These are phyloP conservation scores for Suillus alpinus DNA, from an alignment of 768 basidiomycete genomes.

Conservation along the genomic window DNA sequence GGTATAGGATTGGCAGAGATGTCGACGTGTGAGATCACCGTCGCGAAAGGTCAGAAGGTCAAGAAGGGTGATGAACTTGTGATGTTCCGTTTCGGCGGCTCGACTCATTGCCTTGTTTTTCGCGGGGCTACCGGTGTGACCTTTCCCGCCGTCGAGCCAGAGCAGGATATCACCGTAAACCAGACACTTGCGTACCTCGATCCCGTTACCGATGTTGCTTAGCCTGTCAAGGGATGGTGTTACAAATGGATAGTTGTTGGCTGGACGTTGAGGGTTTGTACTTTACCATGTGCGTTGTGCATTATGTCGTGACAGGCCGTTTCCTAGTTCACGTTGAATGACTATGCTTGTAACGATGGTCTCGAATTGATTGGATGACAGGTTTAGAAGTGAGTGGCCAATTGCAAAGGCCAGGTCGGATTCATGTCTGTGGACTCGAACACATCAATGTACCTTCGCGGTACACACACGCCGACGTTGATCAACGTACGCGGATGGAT, in stretches of 20 bases:
- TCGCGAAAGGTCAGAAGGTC: constrained; percentile 42
- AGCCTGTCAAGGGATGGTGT: background rate
- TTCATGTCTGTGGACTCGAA: no score
- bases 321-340: background rate
- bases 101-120: constrained; percentile 46
- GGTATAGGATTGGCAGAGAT: constrained; percentile 62
- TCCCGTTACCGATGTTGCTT: background rate
- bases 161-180: background rate
- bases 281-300: background rate
- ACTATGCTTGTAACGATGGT: background rate
- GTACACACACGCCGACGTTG: no score
- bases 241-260: background rate
- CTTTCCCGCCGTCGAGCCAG: background rate
- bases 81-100: constrained; percentile 65
- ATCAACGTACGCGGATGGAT: no score
- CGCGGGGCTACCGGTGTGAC: no score
- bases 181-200: background rate
- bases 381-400: no score
- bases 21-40: constrained; percentile 54
- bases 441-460: no score
- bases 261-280: background rate
- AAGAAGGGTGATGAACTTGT: constrained; percentile 57
- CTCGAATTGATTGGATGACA: background rate
- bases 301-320: background rate
- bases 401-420: no score